Percentiles rank a stretch among this genome's conserved stretches.
Conservation (phyloP, 2,329 filamentous ascomycete genomes). For the Fusarium sp. region DNA sequence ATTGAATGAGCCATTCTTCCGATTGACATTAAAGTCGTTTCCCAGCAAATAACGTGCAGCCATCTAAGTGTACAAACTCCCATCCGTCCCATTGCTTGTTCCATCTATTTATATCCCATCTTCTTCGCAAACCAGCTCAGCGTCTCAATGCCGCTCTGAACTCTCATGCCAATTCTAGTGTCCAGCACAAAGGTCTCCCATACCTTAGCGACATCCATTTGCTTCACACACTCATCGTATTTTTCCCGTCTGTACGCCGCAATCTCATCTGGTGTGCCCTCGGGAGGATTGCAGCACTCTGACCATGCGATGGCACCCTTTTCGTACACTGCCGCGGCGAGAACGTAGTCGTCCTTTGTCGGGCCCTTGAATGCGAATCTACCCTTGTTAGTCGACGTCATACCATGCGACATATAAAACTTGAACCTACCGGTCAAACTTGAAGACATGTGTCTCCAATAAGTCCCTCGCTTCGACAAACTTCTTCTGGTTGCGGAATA, state of each 20-base stretch:
- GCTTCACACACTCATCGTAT: constrained; percentile 69
- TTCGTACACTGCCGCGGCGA: constrained; percentile 85
- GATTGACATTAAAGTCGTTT: background rate
- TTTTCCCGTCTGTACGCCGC: constrained; percentile 56
- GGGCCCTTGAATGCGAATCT: constrained; percentile 67
- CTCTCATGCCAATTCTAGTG: constrained; percentile 76
- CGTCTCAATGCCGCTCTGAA: constrained; percentile 75
- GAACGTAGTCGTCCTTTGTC: constrained; percentile 74
- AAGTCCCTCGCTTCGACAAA: constrained; percentile 72
- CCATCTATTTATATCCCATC: constrained; percentile 48
- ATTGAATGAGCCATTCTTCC: background rate
- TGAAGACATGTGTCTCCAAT: constrained; percentile 72
- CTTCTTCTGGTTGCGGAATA: constrained; percentile 71
- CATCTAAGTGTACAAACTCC: constrained; percentile 29
- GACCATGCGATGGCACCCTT: constrained; percentile 84
- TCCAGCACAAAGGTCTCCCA: constrained; percentile 82
- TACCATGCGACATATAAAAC: constrained; percentile 20
- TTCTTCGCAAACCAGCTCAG: constrained; percentile 63
- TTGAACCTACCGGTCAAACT: constrained; percentile 67
- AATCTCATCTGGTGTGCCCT: constrained; percentile 44
- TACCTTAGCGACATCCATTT: constrained; percentile 72
- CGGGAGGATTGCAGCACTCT: constrained; percentile 62
- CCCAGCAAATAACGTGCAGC: background rate
- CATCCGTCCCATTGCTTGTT: background rate
- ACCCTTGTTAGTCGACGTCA: background rate